phyloP scores from a whole-genome alignment of 169 alveolate genomes.

The Plasmodium knowlesi region DNA sequence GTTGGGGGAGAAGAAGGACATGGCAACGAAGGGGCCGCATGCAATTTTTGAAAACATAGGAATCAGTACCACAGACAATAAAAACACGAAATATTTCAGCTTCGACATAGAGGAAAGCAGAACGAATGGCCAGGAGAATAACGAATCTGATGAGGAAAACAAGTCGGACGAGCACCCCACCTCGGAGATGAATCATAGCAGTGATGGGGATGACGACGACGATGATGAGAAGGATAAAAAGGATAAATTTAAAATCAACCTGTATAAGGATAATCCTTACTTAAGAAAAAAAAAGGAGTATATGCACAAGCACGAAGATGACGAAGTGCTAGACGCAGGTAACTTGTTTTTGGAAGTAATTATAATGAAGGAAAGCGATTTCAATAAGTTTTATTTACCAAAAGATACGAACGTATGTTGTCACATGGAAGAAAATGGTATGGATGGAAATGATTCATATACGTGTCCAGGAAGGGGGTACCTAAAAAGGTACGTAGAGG shows the following conservation, averaged over 20 bases:
- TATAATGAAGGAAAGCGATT: conserved; percentile 70
- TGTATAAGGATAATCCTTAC: conserved; percentile 66
- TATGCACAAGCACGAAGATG: neutral
- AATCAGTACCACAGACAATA: conserved; percentile 62
- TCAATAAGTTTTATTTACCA: conserved; percentile 63
- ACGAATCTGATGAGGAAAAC: neutral
- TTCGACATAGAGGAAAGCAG: conserved; percentile 15
- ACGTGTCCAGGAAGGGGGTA: conserved; percentile 75
- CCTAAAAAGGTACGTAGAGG: conserved; percentile 56
- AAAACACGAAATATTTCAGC: conserved; percentile 63
- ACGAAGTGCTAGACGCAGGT: neutral
- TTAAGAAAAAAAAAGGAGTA: conserved; percentile 45
- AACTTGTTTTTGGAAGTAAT: conserved; percentile 69
- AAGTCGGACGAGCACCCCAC: neutral
- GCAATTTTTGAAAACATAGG: conserved; percentile 73
- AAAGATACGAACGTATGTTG: conserved; percentile 62
- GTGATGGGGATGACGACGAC: conserved; percentile 7
- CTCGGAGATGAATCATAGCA: neutral
- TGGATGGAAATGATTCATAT: conserved; percentile 26
- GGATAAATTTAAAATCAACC: conserved; percentile 45
- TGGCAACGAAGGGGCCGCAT: conserved; percentile 36
- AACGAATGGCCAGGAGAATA: neutral
- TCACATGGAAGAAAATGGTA: conserved; percentile 10
- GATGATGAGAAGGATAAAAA: conserved; percentile 29
- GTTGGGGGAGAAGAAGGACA: conserved; percentile 71